Conservation (phyloP, 2,329 filamentous ascomycete species). For the Trichoderma guizhouense region DNA sequence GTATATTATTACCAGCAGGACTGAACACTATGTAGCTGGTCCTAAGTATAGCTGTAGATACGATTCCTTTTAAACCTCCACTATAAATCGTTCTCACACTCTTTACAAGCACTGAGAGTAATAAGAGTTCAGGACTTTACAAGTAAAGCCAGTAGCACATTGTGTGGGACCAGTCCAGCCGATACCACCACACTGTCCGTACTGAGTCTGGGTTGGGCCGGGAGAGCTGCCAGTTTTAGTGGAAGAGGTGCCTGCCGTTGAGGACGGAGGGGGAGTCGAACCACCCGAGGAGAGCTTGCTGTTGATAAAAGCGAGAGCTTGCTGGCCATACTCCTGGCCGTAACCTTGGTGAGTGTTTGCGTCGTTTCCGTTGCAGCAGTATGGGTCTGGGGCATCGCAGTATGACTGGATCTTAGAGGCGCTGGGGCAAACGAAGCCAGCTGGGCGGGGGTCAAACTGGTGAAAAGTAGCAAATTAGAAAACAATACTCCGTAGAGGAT, state of each 20-base stretch:
- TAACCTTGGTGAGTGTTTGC: constrained; percentile 60
- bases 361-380: constrained; percentile 64
- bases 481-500: background rate
- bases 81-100: background rate
- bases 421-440: constrained; percentile 55
- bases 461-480: background rate
- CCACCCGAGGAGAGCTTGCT: constrained; percentile 26
- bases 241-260: background rate
- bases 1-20: background rate
- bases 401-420: constrained; percentile 58
- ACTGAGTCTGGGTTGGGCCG: constrained; percentile 24
- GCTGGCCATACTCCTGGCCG: constrained; percentile 57
- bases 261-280: background rate
- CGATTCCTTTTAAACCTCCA: background rate
- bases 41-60: too few species aligned
- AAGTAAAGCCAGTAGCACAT: constrained; percentile 37
- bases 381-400: constrained; percentile 62
- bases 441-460: constrained; percentile 58
- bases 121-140: constrained; percentile 37
- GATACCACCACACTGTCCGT: constrained; percentile 38
- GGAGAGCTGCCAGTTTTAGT: background rate
- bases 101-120: constrained; percentile 42
- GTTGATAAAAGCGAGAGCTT: constrained; percentile 60
- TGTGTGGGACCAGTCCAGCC: constrained; percentile 35
- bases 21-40: background rate